Conservation (phyloP, 225 moss, liverwort and hornwort genomes). For the Marchantia paleacea region DNA sequence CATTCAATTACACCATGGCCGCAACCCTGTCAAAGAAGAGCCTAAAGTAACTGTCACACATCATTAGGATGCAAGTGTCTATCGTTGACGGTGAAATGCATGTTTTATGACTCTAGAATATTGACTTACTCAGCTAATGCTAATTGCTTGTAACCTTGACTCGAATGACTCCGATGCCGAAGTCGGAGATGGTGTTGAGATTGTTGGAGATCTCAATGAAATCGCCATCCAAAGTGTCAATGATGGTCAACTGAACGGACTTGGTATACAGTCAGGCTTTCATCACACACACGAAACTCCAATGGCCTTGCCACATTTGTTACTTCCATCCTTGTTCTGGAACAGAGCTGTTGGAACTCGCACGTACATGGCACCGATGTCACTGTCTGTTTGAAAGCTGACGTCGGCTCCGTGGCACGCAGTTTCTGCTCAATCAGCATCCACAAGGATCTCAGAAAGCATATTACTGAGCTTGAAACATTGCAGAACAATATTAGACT, state of each 20-base stretch:
- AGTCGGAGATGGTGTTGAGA: background rate
- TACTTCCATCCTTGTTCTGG: background rate
- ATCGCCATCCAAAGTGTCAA: conserved; percentile 10
- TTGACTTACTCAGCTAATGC: too few species aligned
- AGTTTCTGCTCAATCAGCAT: background rate
- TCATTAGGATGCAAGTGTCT: too few species aligned
- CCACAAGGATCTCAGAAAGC: too few species aligned
- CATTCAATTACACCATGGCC: too few species aligned
- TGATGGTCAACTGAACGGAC: background rate
- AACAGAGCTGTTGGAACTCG: background rate
- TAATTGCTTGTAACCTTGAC: too few species aligned
- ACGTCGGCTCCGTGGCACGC: background rate
- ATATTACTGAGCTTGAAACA: too few species aligned
- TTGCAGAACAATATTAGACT: too few species aligned
- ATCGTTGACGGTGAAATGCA: too few species aligned
- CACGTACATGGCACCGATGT: background rate
- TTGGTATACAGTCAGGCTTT: background rate
- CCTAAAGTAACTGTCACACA: too few species aligned
- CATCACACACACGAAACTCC: background rate
- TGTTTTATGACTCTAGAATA: too few species aligned
- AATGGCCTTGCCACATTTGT: background rate
- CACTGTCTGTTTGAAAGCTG: conserved; percentile 2
- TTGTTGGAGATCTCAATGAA: conserved; percentile 10
- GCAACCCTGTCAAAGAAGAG: too few species aligned
- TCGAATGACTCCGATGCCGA: too few species aligned